Conservation (phyloP, 768 basidiomycete genomes). For the Nevesoporus exiguus region DNA sequence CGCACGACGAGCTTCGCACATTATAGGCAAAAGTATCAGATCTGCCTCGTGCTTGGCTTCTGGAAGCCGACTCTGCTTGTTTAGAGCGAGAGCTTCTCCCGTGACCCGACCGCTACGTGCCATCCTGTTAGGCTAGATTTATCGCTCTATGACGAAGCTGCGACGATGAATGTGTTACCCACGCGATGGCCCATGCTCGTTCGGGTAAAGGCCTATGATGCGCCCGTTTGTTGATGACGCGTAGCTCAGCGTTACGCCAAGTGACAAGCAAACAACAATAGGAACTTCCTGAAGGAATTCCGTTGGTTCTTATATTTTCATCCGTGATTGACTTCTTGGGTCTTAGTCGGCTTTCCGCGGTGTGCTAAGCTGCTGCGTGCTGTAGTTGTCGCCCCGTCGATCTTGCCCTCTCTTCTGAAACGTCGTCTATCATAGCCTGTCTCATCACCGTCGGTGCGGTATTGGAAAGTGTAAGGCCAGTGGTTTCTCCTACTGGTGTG, state of each 20-base stretch:
- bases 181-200: not conserved
- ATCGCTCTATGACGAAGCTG: not conserved
- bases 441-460: conserved; percentile 7
- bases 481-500: not conserved
- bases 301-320: conserved; percentile 13
- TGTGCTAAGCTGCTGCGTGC: conserved; percentile 2
- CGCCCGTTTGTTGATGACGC: conserved; percentile 5
- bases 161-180: not conserved
- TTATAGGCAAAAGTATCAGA: conserved; percentile 1
- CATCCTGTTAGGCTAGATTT: conserved; percentile 2
- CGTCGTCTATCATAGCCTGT: conserved; percentile 4
- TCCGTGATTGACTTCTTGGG: conserved; percentile 12
- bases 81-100: conserved; percentile 5
- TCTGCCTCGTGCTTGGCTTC: conserved; percentile 17
- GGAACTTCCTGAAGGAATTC: not conserved
- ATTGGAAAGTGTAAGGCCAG: not conserved
- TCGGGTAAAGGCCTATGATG: not conserved
- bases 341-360: conserved; percentile 25
- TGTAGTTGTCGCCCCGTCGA: not conserved
- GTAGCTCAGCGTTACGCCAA: conserved; percentile 6
- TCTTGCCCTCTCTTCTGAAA: conserved; percentile 10
- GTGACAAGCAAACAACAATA: conserved; percentile 4
- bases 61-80: not conserved
- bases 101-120: not conserved
- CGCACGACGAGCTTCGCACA: conserved; percentile 10